phyloP scores from a whole-genome alignment of 2,329 filamentous ascomycete species.

The Xenoacremonium recifei region DNA sequence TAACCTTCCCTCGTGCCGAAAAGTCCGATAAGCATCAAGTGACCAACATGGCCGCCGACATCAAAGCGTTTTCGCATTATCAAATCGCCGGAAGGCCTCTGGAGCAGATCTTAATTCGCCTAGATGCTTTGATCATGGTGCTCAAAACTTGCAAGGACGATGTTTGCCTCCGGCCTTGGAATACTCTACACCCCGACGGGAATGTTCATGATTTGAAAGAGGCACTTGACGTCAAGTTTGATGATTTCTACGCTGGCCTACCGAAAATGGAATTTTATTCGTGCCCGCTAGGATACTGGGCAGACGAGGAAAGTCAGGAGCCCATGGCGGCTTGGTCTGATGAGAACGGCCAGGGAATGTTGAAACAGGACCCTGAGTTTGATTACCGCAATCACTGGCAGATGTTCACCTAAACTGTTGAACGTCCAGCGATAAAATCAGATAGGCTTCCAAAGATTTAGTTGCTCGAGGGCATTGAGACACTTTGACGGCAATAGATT shows the following conservation, averaged over 20 bases:
- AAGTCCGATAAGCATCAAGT: slow-evolving; percentile 25
- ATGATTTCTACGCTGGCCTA: slow-evolving; percentile 51
- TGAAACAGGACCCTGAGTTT: too few species aligned
- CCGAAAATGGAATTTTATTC: slow-evolving; percentile 47
- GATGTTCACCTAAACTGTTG: too few species aligned
- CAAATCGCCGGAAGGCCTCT: slow-evolving; percentile 28
- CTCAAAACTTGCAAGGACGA: slow-evolving; percentile 57
- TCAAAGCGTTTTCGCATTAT: slow-evolving; percentile 8
- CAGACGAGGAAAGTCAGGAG: too few species aligned
- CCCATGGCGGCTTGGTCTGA: too few species aligned
- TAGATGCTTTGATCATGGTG: slow-evolving; percentile 58
- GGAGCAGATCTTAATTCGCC: slow-evolving; percentile 37
- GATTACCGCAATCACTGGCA: too few species aligned
- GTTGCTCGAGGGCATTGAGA: too few species aligned
- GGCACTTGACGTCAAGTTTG: slow-evolving; percentile 45
- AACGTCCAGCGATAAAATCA: too few species aligned
- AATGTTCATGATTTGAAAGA: slow-evolving; percentile 50
- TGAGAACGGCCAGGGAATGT: too few species aligned
- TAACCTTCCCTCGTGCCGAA: not conserved
- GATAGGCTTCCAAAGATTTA: too few species aligned
- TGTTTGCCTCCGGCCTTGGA: slow-evolving; percentile 55
- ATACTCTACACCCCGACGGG: slow-evolving; percentile 50
- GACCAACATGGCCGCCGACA: slow-evolving; percentile 22
- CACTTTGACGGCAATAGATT: too few species aligned
- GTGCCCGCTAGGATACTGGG: slow-evolving; percentile 59